Percentiles rank a stretch among this genome's conserved stretches.
Evolutionary conservation across 768 basidiomycete genomes (phyloP).

Genomic region (Baorangia bicolor): DNA sequence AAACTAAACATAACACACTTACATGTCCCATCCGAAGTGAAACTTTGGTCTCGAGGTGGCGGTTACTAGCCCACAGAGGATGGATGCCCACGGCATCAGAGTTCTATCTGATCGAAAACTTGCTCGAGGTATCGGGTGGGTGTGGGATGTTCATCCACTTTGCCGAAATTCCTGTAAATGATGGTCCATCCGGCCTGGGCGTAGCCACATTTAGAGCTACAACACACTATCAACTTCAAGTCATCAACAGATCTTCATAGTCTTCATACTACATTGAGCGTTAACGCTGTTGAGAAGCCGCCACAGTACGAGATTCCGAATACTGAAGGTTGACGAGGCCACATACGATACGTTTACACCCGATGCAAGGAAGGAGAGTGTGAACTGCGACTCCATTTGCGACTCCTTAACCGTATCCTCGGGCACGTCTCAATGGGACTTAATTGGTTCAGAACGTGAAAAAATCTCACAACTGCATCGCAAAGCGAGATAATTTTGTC

Average conservation of each 20-base stretch:
- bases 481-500: background rate
- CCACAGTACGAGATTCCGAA: background rate
- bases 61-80: background rate
- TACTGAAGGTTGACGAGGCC: background rate
- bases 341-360: background rate
- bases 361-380: background rate
- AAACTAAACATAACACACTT: background rate
- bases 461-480: background rate
- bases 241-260: background rate
- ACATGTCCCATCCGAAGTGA: background rate
- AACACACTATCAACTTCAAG: background rate
- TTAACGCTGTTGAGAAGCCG: background rate
- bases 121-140: background rate
- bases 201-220: background rate
- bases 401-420: background rate
- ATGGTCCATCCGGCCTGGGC: background rate
- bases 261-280: background rate
- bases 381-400: background rate
- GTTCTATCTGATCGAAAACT: background rate
- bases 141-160: background rate
- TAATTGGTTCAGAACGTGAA: background rate
- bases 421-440: background rate
- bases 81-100: background rate
- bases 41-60: background rate
- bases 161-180: background rate